Evolutionary conservation across 2,329 filamentous ascomycete species (phyloP), one percentile per base, ranked within the genome.

Genomic region (Neurospora crassa): DNA sequence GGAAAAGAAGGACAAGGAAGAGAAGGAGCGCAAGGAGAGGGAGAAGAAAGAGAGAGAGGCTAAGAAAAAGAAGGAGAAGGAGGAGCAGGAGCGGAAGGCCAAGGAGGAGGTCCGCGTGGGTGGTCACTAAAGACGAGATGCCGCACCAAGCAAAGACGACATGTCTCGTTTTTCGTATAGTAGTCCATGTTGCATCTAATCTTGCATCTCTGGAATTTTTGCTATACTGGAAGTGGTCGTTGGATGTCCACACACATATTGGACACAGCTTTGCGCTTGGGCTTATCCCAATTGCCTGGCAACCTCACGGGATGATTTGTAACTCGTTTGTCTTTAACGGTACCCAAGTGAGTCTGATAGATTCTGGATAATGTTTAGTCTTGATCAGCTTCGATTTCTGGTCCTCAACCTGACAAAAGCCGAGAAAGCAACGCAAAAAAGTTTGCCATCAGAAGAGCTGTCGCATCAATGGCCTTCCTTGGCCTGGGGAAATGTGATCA

Each of bases 1-100:
- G 20, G 68, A 73, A 45, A 73, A 71, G 67, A 70, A 71, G 69
- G 67, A 72, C 71, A 67, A 70, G 70, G 67, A 74, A 41, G 67
- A 71, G 69, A 68, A 71, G 68, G 67, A 71, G 68, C 40, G 29
- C 20, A 69, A 67, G 12, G 42, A 69, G 20, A 43, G 5, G 14
- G n/a, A 10, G 24, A 40, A 67, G 70, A 69, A 73, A 70, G 67
- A 73, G 43, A 71, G 74, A 71, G 68, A 71, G 53, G 71, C 70
- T 2, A 70, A 72, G 47, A 53, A 70, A 34, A 70, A 71, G 67
- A 47, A 41, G 47, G 71, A 68, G 14, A 71, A 68, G 42, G 70
- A 71, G 5, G 42, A 70, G 14, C 71, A 73, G 14, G 43, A 68
- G 40, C 70, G 67, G 67, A 70, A 72, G 29, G 68, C 47, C 6